Evolutionary conservation across 2,329 filamentous ascomycete genomes (phyloP).

Genomic region (Colletotrichum ledebouriae): DNA sequence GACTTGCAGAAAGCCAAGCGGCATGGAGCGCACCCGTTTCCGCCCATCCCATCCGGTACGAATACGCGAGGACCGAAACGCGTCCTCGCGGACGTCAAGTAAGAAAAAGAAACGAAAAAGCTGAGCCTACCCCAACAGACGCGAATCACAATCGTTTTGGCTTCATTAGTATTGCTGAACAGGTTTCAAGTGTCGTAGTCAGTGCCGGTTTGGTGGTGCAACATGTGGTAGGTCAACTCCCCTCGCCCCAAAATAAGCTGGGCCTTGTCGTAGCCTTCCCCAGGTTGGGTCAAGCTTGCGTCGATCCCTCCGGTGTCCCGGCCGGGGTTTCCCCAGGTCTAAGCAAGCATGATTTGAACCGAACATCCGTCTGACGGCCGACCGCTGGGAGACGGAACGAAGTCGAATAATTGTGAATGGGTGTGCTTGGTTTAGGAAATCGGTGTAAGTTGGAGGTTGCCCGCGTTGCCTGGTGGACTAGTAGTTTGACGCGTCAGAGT

Average conservation of each 20-base stretch:
- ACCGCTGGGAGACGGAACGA: conserved; percentile 18
- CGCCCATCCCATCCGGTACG: conserved; percentile 3
- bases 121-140: conserved; percentile 9
- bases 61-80: conserved; percentile 20
- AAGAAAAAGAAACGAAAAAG: background rate
- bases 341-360: conserved; percentile 9
- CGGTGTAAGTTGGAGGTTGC: conserved; percentile 1
- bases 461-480: conserved; percentile 15
- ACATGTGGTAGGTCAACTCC: conserved; percentile 29
- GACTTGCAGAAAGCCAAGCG: conserved; percentile 8
- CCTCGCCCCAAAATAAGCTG: no score
- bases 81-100: conserved; percentile 1
- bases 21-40: conserved; percentile 9
- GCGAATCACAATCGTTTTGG: background rate
- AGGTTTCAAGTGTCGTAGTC: conserved; percentile 39
- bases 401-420: background rate
- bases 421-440: conserved; percentile 7
- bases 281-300: background rate
- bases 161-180: conserved; percentile 27
- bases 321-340: conserved; percentile 40
- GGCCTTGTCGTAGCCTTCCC: no score
- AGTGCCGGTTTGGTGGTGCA: conserved; percentile 35
- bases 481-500: background rate
- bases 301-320: conserved; percentile 34
- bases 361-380: conserved; percentile 13